phyloP scores from a whole-genome alignment of 345 rosid species.

The Salix arbutifolia region DNA sequence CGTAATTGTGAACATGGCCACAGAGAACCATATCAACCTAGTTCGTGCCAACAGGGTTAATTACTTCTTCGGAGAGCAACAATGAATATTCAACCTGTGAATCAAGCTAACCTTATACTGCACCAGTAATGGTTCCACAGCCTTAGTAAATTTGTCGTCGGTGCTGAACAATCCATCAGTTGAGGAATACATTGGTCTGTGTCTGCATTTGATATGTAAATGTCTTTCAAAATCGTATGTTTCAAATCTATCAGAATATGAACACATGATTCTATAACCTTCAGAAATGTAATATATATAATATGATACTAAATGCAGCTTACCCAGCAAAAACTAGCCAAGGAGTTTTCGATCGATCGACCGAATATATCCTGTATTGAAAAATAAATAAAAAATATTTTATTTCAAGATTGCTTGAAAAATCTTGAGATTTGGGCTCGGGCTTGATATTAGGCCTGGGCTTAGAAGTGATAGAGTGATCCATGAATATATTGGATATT shows the following conservation, averaged over 20 bases:
- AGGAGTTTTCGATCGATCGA: conserved; percentile 57
- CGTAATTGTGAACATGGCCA: conserved; percentile 76
- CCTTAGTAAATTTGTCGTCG: conserved; percentile 16
- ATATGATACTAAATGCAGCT: conserved; percentile 1
- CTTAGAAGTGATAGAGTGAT: no score
- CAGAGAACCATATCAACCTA: conserved; percentile 58
- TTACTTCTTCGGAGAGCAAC: background rate
- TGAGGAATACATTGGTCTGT: conserved; percentile 60
- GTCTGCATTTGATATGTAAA: conserved; percentile 35
- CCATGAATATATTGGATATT: no score
- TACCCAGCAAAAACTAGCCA: conserved; percentile 62
- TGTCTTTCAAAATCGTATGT: background rate
- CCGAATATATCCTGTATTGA: no score
- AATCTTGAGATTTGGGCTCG: no score
- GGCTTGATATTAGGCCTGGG: no score
- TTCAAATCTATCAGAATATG: no score
- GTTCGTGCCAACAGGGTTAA: background rate
- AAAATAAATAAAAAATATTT: no score
- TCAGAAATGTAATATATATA: no score
- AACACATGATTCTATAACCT: no score
- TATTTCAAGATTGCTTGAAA: no score
- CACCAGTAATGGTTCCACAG: conserved; percentile 47
- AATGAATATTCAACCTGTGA: background rate
- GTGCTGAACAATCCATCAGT: background rate
- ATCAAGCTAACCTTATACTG: conserved; percentile 38